Base-by-base conservation (phyloP, 345 rosid species). In the Theobroma cacao region DNA sequence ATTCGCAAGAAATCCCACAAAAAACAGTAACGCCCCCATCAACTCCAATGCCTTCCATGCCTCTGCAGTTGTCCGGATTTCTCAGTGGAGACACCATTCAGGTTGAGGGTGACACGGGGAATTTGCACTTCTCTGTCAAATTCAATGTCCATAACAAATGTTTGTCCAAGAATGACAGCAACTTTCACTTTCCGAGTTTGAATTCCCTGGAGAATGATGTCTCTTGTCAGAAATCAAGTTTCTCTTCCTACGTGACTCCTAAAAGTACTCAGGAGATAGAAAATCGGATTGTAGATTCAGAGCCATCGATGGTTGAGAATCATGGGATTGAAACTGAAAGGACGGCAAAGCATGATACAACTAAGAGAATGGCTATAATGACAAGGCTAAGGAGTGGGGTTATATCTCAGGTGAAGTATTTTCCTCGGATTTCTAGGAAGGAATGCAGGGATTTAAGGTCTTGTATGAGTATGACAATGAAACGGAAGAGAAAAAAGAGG, bases 361-460 rank as follows among this genome's bases (percentile, higher is more conserved):
- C 14, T 13, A 55, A 68, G 14, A 40, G 14, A 55, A 43, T n/a
- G 60, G 14, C 11, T 34, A 68, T 60, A 11, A n/a, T 22, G 64
- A 67, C 79, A 13, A 75, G 79, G 78, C 82, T 75, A 3, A 75
- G 22, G 53, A 68, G 70, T 48, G 82, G 79, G 71, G 72, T 3
- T 59, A 36, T 64, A 33, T 36, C 69, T 20, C 47, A 64, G 47
- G 47, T 36, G 47, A 64, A 64, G 28, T 24, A 12, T 26, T 64
- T 1, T 9, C 15, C 69, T 36, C 1, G 69, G 41, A 33, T 62
- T 31, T 33, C 24, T 33, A 20, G 67, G 28, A 12, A 64, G 47
- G 40, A 64, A 10, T 1, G 10, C 66, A 31, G 17, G 36, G 66
- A 31, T 31, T 30, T 31, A 30, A 60, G 8, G 38, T 36, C 69